Percentiles rank a stretch among this genome's conserved stretches.
phyloP scores from a whole-genome alignment of 2,329 filamentous ascomycete species.

The Akanthomyces muscarius region DNA sequence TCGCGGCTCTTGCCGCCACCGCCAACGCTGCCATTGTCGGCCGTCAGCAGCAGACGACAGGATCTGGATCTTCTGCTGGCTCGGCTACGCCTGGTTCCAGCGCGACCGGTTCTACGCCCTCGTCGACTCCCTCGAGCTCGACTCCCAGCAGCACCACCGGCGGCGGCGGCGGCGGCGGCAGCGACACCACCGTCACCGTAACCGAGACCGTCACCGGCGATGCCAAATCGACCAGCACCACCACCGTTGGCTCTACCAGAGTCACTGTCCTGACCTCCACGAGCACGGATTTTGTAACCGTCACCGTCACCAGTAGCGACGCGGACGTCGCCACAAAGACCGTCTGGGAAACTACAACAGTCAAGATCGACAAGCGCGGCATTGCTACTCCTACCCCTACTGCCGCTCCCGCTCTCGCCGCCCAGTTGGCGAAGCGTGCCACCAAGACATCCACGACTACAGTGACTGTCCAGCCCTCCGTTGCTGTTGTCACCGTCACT shows the following conservation, averaged over 20 bases:
- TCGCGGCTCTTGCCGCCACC: slow-evolving; percentile 23
- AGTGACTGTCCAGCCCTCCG: slow-evolving; percentile 26
- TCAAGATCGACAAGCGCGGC: slow-evolving; percentile 32
- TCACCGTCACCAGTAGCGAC: slow-evolving; percentile 34
- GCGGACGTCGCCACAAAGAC: slow-evolving; percentile 34
- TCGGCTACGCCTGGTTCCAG: background rate
- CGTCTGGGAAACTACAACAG: slow-evolving; percentile 33
- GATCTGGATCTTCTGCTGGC: background rate
- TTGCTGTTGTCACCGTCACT: slow-evolving; percentile 27
- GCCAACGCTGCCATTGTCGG: slow-evolving; percentile 20
- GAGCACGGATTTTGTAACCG: slow-evolving; percentile 32
- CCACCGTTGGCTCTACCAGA: slow-evolving; percentile 19
- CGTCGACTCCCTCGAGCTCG: background rate
- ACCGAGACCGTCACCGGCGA: slow-evolving; percentile 31
- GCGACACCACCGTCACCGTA: slow-evolving; percentile 28
- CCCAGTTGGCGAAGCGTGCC: slow-evolving; percentile 33
- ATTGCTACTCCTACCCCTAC: slow-evolving; percentile 25
- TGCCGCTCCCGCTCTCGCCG: slow-evolving; percentile 18
- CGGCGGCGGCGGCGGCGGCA: slow-evolving; percentile 3
- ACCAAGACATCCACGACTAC: slow-evolving; percentile 31
- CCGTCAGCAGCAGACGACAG: slow-evolving; percentile 14
- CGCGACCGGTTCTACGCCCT: background rate
- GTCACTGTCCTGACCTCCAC: slow-evolving; percentile 21
- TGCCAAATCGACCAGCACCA: slow-evolving; percentile 14
- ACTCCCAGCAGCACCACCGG: background rate